Conservation (phyloP, 2,329 filamentous ascomycete species). For the Pseudopithomyces chartarum region DNA sequence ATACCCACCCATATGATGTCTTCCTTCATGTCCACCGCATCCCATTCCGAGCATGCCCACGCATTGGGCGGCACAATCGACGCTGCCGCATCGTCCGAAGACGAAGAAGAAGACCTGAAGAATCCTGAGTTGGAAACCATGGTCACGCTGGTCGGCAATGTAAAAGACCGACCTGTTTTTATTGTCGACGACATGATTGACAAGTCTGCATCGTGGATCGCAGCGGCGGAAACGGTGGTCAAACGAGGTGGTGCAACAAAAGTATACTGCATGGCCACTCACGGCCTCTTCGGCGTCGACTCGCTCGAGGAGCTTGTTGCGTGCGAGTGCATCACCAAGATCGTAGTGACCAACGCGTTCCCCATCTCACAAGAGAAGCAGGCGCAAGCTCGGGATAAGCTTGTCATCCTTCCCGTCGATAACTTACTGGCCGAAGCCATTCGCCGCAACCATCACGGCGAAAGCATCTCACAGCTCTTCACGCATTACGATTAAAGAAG, state of each 20-base stretch:
- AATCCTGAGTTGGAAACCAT: conserved; percentile 86
- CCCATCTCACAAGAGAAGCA: conserved; percentile 80
- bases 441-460: conserved; percentile 93
- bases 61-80: conserved; percentile 85
- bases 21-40: conserved; percentile 79
- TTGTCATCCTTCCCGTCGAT: conserved; percentile 88
- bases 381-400: conserved; percentile 71
- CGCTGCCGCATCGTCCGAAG: conserved; percentile 80
- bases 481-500: conserved; percentile 46
- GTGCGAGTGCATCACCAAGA: conserved; percentile 90
- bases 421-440: conserved; percentile 90
- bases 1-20: conserved; percentile 87
- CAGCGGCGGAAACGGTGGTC: conserved; percentile 92
- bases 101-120: conserved; percentile 88
- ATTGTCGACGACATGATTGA: conserved; percentile 99
- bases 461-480: conserved; percentile 68
- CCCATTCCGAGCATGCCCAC: conserved; percentile 62
- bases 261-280: conserved; percentile 97
- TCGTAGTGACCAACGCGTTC: conserved; percentile 97
- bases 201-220: conserved; percentile 95
- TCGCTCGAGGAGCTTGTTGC: conserved; percentile 87
- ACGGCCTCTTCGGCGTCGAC: conserved; percentile 90
- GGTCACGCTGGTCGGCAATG: conserved; percentile 96
- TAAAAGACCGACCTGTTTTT: conserved; percentile 84
- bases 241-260: conserved; percentile 90